These are phyloP conservation scores for Pseudomicrostroma phylloplanum DNA, from an alignment of 1,284 basidiomycete species.

Conservation along the genomic window DNA sequence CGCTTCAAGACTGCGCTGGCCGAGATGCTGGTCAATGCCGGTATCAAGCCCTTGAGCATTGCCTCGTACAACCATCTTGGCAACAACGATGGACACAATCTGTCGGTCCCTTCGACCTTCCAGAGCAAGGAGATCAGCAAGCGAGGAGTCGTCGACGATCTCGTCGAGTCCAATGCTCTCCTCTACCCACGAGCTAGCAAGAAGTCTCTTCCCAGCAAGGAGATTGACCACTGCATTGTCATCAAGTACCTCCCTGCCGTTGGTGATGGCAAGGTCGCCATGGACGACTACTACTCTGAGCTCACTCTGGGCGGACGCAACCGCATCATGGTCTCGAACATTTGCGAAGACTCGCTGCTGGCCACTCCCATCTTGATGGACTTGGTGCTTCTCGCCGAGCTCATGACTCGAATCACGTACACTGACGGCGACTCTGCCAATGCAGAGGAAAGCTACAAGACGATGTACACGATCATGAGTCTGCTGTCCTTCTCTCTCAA, in stretches of 20 bases:
- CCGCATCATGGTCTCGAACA: constrained; percentile 35
- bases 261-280: constrained; percentile 76
- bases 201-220: constrained; percentile 56
- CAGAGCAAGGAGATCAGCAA: constrained; percentile 85
- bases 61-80: constrained; percentile 98
- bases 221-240: constrained; percentile 80
- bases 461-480: constrained; percentile 47
- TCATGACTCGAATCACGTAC: constrained; percentile 85
- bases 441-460: constrained; percentile 33
- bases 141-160: constrained; percentile 84
- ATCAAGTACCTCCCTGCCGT: constrained; percentile 64
- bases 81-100: constrained; percentile 93
- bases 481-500: constrained; percentile 60
- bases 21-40: constrained; percentile 97
- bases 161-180: constrained; percentile 66
- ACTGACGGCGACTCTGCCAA: constrained; percentile 54
- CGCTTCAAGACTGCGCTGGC: constrained; percentile 75
- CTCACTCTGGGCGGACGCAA: constrained; percentile 59
- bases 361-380: constrained; percentile 94
- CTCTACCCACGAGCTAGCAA: constrained; percentile 59
- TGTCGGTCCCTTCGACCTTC: constrained; percentile 86
- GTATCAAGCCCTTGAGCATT: constrained; percentile 95
- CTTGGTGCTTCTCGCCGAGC: constrained; percentile 84
- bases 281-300: constrained; percentile 98
- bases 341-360: constrained; percentile 74